These are phyloP conservation scores for Lactarius psammicola DNA, from an alignment of 768 basidiomycete genomes.

Conservation along the genomic window DNA sequence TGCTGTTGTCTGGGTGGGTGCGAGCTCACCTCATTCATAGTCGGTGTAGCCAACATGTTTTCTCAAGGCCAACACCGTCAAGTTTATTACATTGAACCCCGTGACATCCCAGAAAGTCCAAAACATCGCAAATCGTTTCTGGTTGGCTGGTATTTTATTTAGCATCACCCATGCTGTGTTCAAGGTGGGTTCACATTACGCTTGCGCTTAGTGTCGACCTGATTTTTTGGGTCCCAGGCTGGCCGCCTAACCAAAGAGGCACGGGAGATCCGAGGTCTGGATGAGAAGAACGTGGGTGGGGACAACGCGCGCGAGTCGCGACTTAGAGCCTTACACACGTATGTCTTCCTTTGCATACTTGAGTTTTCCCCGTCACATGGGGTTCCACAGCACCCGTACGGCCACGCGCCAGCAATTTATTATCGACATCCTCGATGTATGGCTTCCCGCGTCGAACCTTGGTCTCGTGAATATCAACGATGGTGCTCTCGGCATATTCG, in stretches of 20 bases:
- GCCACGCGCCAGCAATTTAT: conserved; percentile 75
- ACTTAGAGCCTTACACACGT: conserved; percentile 57
- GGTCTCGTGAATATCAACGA: conserved; percentile 79
- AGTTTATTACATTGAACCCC: conserved; percentile 59
- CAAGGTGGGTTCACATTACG: conserved; percentile 46
- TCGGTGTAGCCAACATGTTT: neutral
- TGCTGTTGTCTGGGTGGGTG: conserved; percentile 77
- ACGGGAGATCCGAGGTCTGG: conserved; percentile 50
- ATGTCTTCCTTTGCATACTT: conserved; percentile 31
- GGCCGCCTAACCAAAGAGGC: conserved; percentile 60
- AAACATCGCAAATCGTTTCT: conserved; percentile 75
- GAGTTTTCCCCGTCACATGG: conserved; percentile 20
- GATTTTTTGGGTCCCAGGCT: conserved; percentile 41
- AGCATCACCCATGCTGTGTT: conserved; percentile 68
- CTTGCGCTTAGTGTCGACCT: neutral
- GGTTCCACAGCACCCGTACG: conserved; percentile 51
- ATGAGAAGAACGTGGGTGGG: conserved; percentile 66
- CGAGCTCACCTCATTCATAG: neutral
- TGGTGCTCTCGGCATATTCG: conserved; percentile 79
- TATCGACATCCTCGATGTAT: conserved; percentile 83
- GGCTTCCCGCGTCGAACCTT: conserved; percentile 83
- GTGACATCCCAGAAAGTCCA: conserved; percentile 58
- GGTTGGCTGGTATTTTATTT: conserved; percentile 83
- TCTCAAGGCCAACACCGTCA: conserved; percentile 60
- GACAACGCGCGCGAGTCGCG: conserved; percentile 65